Conservation (phyloP, 306 rosid species). For the Aeschynomene evenia region DNA sequence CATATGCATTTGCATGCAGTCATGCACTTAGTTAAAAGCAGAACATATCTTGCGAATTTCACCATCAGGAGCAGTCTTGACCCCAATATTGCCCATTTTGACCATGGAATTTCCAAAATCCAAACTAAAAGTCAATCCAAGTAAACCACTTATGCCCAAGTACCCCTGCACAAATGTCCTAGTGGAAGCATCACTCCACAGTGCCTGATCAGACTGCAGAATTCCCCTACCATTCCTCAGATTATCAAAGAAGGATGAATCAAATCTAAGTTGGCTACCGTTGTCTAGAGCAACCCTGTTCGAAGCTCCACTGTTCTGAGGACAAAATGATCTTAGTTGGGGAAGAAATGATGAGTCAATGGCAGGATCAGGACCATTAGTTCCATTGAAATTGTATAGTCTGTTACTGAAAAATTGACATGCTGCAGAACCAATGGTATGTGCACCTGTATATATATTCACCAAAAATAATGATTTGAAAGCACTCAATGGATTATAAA, state of each 20-base stretch:
- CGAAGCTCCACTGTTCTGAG: slow-evolving; percentile 29
- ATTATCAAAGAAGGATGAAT: slow-evolving; percentile 36
- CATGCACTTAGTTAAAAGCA: slow-evolving; percentile 23
- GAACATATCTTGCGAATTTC: slow-evolving; percentile 44
- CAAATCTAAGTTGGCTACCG: slow-evolving; percentile 33
- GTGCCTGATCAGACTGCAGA: slow-evolving; percentile 44
- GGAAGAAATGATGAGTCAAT: slow-evolving; percentile 40
- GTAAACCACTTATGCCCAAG: neutral
- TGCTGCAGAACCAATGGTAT: slow-evolving; percentile 47
- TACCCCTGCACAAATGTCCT: slow-evolving; percentile 29
- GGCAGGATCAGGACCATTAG: slow-evolving; percentile 40
- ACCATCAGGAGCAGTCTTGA: slow-evolving; percentile 36
- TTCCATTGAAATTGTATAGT: slow-evolving; percentile 35
- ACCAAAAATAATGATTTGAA: no score
- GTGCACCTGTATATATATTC: slow-evolving; percentile 35
- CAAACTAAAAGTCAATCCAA: slow-evolving; percentile 22
- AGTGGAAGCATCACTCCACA: slow-evolving; percentile 47
- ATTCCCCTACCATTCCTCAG: slow-evolving; percentile 37
- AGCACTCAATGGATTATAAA: no score
- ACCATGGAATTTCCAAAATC: slow-evolving; percentile 51
- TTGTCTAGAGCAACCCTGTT: slow-evolving; percentile 37
- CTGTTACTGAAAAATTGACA: slow-evolving; percentile 34
- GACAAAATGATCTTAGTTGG: slow-evolving; percentile 37
- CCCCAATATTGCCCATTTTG: slow-evolving; percentile 46
- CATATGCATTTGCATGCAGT: neutral